These are phyloP conservation scores for Elasticomyces elasticus DNA, from an alignment of 495 filamentous ascomycete species.

Conservation along the genomic window DNA sequence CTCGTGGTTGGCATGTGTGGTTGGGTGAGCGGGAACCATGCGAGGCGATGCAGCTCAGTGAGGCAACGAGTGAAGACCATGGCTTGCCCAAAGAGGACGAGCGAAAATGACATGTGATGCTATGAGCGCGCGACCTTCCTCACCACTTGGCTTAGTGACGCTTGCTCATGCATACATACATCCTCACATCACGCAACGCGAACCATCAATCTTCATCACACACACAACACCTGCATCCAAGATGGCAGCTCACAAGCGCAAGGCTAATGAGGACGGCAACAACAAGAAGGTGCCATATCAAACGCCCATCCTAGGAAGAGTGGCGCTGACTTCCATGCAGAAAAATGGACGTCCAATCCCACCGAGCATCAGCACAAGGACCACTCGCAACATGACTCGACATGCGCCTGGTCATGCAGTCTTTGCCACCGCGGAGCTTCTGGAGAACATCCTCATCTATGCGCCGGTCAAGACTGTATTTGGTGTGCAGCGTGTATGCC, in stretches of 20 bases:
- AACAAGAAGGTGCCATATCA: neutral
- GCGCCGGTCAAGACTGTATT: neutral
- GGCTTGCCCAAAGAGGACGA: too few relatives aligned
- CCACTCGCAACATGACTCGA: neutral
- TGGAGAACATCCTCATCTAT: neutral
- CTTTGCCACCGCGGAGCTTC: neutral
- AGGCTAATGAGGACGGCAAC: neutral
- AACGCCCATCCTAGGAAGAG: neutral
- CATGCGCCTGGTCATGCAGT: neutral
- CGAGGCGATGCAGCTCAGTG: too few relatives aligned
- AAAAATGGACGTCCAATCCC: neutral
- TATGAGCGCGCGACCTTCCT: too few relatives aligned
- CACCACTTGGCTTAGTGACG: too few relatives aligned
- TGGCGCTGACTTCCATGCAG: neutral
- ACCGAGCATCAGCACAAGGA: neutral
- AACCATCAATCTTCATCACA: too few relatives aligned
- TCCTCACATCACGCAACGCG: neutral
- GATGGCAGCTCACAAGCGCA: neutral
- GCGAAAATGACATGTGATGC: too few relatives aligned
- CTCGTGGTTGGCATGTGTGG: too few relatives aligned
- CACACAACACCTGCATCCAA: neutral
- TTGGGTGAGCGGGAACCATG: too few relatives aligned
- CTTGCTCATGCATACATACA: too few relatives aligned
- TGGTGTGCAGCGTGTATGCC: neutral
- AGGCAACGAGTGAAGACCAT: too few relatives aligned